Percentiles rank a stretch among this genome's conserved stretches.
These are phyloP conservation scores for Acephala macrosclerotiorum DNA, from an alignment of 2,329 filamentous ascomycete species.

Conservation along the genomic window DNA sequence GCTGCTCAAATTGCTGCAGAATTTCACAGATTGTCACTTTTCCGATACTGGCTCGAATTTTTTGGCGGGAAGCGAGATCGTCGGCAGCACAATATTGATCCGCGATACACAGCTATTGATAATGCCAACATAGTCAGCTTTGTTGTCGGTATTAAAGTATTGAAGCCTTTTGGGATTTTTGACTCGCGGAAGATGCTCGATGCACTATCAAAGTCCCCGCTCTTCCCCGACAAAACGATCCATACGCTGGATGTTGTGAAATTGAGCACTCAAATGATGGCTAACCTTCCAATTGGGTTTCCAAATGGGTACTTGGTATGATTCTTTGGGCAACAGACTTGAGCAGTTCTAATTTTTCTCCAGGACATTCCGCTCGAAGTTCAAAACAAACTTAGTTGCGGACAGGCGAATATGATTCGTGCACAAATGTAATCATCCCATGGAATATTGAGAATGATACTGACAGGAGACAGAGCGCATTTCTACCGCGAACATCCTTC, in stretches of 20 bases:
- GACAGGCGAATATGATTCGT: conserved; percentile 4
- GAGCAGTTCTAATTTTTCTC: conserved; percentile 19
- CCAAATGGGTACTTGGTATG: conserved; percentile 18
- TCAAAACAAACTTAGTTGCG: conserved; percentile 12
- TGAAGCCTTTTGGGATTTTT: conserved; percentile 11
- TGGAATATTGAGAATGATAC: conserved; percentile 16
- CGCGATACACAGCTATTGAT: conserved; percentile 8
- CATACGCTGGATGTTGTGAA: conserved; percentile 6
- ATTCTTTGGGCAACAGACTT: conserved; percentile 11
- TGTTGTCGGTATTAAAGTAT: conserved; percentile 14
- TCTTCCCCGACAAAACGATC: conserved; percentile 14
- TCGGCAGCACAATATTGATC: conserved; percentile 13
- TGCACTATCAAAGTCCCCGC: conserved; percentile 17
- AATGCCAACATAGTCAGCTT: conserved; percentile 16
- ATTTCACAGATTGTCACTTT: conserved; percentile 15
- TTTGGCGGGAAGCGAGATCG: conserved; percentile 1
- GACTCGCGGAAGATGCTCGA: conserved; percentile 15
- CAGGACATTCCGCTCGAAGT: conserved; percentile 12
- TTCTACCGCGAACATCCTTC: conserved; percentile 15
- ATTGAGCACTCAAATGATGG: conserved; percentile 10
- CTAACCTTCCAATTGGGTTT: conserved; percentile 14
- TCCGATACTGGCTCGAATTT: conserved; percentile 8
- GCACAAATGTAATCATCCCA: conserved; percentile 16
- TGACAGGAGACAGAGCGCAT: conserved; percentile 14
- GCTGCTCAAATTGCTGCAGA: conserved; percentile 2